These are phyloP conservation scores for Pseudocercospora macadamiae DNA, from an alignment of 2,329 filamentous ascomycete genomes.

Conservation along the genomic window DNA sequence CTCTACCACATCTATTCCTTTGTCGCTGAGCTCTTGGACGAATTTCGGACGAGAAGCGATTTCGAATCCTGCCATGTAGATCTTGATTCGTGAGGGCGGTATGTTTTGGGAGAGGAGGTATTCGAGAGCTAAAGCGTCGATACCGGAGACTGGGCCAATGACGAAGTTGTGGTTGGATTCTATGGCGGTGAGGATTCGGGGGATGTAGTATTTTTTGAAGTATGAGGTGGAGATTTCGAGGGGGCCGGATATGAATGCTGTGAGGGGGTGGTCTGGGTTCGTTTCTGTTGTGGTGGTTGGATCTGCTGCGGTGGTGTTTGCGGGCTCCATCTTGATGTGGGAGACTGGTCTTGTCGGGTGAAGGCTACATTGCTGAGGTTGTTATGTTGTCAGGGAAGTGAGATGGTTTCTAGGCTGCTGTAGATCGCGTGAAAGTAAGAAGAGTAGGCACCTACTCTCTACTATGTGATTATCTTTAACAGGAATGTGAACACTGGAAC, in stretches of 20 bases:
- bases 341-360: no score
- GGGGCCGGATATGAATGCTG: slow-evolving; percentile 24
- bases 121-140: slow-evolving; percentile 18
- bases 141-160: slow-evolving; percentile 16
- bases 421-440: no score
- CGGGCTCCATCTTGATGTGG: no score
- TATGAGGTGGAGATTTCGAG: slow-evolving; percentile 15
- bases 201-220: slow-evolving; percentile 15
- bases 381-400: no score
- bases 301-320: no score
- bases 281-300: neutral
- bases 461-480: no score
- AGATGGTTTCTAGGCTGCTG: no score
- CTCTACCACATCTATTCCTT: neutral
- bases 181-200: slow-evolving; percentile 10
- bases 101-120: slow-evolving; percentile 10
- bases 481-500: no score
- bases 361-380: no score
- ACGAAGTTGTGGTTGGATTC: slow-evolving; percentile 9
- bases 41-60: neutral
- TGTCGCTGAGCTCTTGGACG: neutral
- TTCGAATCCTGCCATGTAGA: slow-evolving; percentile 16
- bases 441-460: no score
- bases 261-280: neutral
- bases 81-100: neutral